A percentile compares a stretch with the other conserved stretches of the same genome.
phyloP scores from a whole-genome alignment of 192 early-diverging fungal species.

The Neocallimastix lanati region DNA sequence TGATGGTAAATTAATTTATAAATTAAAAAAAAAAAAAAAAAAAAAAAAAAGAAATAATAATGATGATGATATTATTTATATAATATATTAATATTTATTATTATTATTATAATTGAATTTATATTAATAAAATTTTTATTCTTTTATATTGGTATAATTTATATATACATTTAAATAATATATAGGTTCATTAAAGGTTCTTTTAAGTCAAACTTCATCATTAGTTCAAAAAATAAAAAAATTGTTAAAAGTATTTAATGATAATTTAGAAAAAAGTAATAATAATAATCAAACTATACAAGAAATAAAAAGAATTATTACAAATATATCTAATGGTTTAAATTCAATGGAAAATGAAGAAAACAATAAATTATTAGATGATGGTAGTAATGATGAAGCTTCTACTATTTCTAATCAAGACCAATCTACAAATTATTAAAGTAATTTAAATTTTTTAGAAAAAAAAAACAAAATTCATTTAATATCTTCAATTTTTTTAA shows the following conservation, averaged over 20 bases:
- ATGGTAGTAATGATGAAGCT: not conserved
- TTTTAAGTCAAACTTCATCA: not conserved
- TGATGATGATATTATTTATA: too few species aligned
- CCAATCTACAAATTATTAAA: not conserved
- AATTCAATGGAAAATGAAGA: not conserved
- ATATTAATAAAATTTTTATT: too few species aligned
- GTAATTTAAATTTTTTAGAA: too few species aligned
- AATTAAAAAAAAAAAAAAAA: too few species aligned
- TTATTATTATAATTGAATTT: too few species aligned
- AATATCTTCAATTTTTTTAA: too few species aligned
- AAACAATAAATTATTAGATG: not conserved
- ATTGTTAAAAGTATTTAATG: not conserved
- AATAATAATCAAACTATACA: not conserved
- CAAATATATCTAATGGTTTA: not conserved
- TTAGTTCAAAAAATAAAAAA: not conserved
- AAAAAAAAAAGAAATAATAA: too few species aligned
- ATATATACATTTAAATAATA: too few species aligned
- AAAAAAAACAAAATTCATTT: too few species aligned
- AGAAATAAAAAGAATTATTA: not conserved
- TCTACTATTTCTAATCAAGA: not conserved
- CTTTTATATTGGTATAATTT: too few species aligned
- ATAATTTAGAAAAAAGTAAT: not conserved
- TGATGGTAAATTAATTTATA: slow-evolving; percentile 9
- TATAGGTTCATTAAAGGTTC: not conserved
- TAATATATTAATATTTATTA: too few species aligned